Base-by-base conservation (phyloP, 768 basidiomycete genomes). In the Amanita fuliginea region DNA sequence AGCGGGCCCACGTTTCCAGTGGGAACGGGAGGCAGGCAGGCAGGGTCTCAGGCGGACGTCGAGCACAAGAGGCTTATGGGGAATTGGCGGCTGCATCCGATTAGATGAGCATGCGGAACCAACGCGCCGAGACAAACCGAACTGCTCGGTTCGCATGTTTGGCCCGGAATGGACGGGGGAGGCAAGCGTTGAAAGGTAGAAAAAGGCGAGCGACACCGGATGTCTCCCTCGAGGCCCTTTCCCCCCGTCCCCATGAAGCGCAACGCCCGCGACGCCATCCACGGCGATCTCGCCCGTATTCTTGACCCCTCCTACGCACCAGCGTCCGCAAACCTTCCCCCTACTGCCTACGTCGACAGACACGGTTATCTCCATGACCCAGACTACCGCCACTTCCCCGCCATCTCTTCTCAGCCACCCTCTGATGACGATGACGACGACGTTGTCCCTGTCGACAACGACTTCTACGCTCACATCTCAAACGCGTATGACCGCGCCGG, bases 311-410 rank as follows among this genome's bases (percentile, higher is more conserved):
- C 78, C 16, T 81, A 81, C 65, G 66, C 77, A 33, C 59, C 71
- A 46, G 32, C 56, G 1, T 49, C 59, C 13, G 26, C 65, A 53
- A 53, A 63, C 4, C 51, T 47, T 60, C 47, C 58, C 56, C 52
- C 64, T 53, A 42, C 55, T 16, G 78, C 72, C 51, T 81, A 80
- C 58, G 73, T 81, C 53, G 81, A 83, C 69, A 67, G 66, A 59
- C 67, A 74, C 52, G 81, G 80, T 43, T 74, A 79, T 61, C 66
- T 81, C 21, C 80, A 83, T 57, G 81, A 83, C 61, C 81, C 81
- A 19, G 81, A 83, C 58, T 83, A 73, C 63, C 70, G 80, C 53
- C 71, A 81, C 64, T 83, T 83, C 52, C 81, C 80, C 24, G 58
- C 70, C 32, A 37, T 59, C 16, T 60, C n/a, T 59, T 68, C 68